Percentiles rank a stretch among this genome's conserved stretches.
Evolutionary conservation across 1,284 basidiomycete genomes (phyloP).

Genomic region (Coniophora puteana): DNA sequence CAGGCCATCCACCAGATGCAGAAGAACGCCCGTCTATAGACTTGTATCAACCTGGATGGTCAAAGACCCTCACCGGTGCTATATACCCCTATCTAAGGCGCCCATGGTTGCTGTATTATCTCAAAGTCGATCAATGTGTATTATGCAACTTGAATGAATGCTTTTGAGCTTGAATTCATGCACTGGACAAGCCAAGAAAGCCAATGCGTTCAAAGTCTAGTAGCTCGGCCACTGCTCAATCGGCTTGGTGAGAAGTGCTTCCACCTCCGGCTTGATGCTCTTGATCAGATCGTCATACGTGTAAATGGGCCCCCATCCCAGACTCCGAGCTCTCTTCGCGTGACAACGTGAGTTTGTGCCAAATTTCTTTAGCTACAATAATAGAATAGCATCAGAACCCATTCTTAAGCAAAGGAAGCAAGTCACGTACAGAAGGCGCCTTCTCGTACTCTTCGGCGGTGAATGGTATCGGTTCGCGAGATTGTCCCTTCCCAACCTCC

Average conservation of each 20-base stretch:
- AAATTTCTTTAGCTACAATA: slow-evolving; percentile 33
- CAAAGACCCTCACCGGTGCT: too few relatives aligned
- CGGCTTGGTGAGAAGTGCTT: too few relatives aligned
- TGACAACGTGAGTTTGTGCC: slow-evolving; percentile 53
- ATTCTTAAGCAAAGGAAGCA: not conserved
- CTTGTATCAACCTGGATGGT: too few relatives aligned
- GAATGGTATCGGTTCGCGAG: slow-evolving; percentile 28
- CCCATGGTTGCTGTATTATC: too few relatives aligned
- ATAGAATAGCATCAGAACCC: too few relatives aligned
- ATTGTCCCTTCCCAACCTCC: slow-evolving; percentile 25
- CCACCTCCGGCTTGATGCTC: slow-evolving; percentile 41
- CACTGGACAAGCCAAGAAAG: too few relatives aligned
- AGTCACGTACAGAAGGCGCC: slow-evolving; percentile 12
- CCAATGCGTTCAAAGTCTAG: too few relatives aligned
- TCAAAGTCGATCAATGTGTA: too few relatives aligned
- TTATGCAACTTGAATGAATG: too few relatives aligned
- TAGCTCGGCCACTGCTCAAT: too few relatives aligned
- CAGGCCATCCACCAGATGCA: slow-evolving; percentile 65
- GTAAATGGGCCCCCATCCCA: slow-evolving; percentile 55
- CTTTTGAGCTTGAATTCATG: too few relatives aligned
- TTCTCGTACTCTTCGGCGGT: slow-evolving; percentile 31
- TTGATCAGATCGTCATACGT: slow-evolving; percentile 42
- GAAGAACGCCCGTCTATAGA: slow-evolving; percentile 48
- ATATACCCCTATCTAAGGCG: too few relatives aligned
- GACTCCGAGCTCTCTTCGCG: slow-evolving; percentile 43